phyloP scores from a whole-genome alignment of 352 stramenopile genomes.

The Phytophthora pinifolia region DNA sequence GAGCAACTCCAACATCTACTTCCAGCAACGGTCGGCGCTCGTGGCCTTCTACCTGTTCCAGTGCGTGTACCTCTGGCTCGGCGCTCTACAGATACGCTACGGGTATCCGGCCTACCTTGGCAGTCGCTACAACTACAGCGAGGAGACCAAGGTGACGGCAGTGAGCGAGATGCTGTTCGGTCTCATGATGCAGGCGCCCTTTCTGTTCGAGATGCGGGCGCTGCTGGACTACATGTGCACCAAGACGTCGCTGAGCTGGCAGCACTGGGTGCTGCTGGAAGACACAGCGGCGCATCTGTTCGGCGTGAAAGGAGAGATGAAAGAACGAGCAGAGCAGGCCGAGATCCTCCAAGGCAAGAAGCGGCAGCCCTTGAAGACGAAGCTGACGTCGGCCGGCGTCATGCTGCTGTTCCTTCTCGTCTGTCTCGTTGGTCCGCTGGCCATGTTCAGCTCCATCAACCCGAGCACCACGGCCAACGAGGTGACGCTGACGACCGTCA shows the following conservation, averaged over 20 bases:
- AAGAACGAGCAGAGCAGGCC: conserved; percentile 56
- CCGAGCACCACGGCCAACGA: conserved; percentile 76
- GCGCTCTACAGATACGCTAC: conserved; percentile 82
- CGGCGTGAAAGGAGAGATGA: conserved; percentile 79
- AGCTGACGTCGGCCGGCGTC: conserved; percentile 70
- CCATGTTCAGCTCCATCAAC: conserved; percentile 88
- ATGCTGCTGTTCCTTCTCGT: conserved; percentile 81
- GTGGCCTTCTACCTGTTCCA: conserved; percentile 85
- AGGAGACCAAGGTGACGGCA: conserved; percentile 44
- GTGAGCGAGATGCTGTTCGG: conserved; percentile 67
- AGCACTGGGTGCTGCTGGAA: conserved; percentile 84
- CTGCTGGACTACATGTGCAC: conserved; percentile 88
- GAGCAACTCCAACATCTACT: conserved; percentile 75
- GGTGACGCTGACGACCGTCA: conserved; percentile 58
- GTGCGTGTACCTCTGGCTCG: conserved; percentile 75
- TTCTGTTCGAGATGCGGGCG: conserved; percentile 88
- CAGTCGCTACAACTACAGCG: conserved; percentile 79
- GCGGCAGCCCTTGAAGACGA: conserved; percentile 63
- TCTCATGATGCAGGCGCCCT: conserved; percentile 78
- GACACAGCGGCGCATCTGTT: conserved; percentile 83
- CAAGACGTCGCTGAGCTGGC: conserved; percentile 78
- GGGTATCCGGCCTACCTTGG: conserved; percentile 82
- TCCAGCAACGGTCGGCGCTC: conserved; percentile 66
- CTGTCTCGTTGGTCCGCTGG: conserved; percentile 74
- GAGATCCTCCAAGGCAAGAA: conserved; percentile 81